phyloP scores from a whole-genome alignment of 306 rosid genomes.

The Leucaena leucocephala region DNA sequence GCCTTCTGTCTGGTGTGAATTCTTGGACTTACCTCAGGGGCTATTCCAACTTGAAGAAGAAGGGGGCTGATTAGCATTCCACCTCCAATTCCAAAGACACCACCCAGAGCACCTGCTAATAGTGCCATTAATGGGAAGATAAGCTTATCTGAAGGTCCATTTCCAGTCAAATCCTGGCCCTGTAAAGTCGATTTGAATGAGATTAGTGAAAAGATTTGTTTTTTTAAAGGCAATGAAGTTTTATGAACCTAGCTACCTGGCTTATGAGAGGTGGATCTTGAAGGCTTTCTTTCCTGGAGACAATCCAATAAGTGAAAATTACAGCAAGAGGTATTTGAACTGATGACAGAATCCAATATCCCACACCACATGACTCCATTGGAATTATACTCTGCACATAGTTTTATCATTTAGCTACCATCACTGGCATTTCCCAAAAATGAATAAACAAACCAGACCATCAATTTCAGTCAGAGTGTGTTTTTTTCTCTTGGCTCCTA shows the following conservation, averaged over 20 bases:
- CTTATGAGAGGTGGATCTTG: slow-evolving; percentile 45
- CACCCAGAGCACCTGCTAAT: slow-evolving; percentile 77
- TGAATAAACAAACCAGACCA: background rate
- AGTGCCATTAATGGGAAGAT: slow-evolving; percentile 77
- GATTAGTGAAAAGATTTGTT: slow-evolving; percentile 9
- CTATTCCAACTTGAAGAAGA: slow-evolving; percentile 83
- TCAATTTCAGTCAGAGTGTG: background rate
- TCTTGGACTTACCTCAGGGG: slow-evolving; percentile 62
- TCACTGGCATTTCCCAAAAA: background rate
- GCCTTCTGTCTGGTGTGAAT: too few species aligned
- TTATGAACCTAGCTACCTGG: slow-evolving; percentile 59
- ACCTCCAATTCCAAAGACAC: slow-evolving; percentile 93
- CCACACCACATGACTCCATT: slow-evolving; percentile 76
- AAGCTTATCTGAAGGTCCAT: slow-evolving; percentile 50
- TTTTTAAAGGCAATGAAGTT: background rate
- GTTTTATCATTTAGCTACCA: slow-evolving; percentile 29
- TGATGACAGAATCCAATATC: slow-evolving; percentile 77
- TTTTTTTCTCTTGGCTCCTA: too few species aligned
- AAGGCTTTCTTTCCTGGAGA: slow-evolving; percentile 51
- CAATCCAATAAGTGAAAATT: slow-evolving; percentile 70
- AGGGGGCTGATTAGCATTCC: slow-evolving; percentile 94
- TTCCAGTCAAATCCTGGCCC: slow-evolving; percentile 38
- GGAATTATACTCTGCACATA: slow-evolving; percentile 63
- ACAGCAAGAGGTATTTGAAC: slow-evolving; percentile 79
- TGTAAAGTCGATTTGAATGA: slow-evolving; percentile 30